Evolutionary conservation across 495 filamentous ascomycete genomes (phyloP).

Genomic region (Penicillium tannophilum): DNA sequence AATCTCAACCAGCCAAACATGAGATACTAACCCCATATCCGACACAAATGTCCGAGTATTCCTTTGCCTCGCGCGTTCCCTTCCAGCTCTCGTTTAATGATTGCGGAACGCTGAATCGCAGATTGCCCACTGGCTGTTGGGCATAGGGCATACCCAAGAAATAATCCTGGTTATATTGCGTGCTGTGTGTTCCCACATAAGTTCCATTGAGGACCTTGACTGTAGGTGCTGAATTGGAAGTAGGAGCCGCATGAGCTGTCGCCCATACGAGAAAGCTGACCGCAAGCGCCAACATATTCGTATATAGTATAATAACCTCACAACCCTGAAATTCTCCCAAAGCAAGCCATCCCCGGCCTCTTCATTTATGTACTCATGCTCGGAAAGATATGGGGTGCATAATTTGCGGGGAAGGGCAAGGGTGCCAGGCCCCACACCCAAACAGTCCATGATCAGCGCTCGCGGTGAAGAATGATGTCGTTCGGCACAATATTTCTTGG

Average conservation of each 20-base stretch:
- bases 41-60: conserved; percentile 54
- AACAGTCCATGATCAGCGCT: conserved; percentile 18
- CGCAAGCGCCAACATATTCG: conserved; percentile 17
- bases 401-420: conserved; percentile 15
- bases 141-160: conserved; percentile 54
- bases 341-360: not conserved
- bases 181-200: conserved; percentile 37
- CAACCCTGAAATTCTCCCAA: not conserved
- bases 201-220: conserved; percentile 40
- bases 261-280: conserved; percentile 19
- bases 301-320: not conserved
- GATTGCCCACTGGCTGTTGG: conserved; percentile 42
- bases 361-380: not conserved
- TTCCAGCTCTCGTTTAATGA: conserved; percentile 47
- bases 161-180: conserved; percentile 44
- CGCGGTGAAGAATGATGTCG: conserved; percentile 3
- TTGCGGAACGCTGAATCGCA: conserved; percentile 52
- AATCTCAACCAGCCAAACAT: conserved; percentile 1
- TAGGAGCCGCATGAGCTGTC: conserved; percentile 18
- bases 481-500: not conserved
- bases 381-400: conserved; percentile 2
- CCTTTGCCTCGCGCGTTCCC: conserved; percentile 41
- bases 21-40: conserved; percentile 40
- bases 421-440: conserved; percentile 15
- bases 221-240: conserved; percentile 16